Evolutionary conservation across 2,329 filamentous ascomycete genomes (phyloP).

Genomic region (Aureobasidium subglaciale): DNA sequence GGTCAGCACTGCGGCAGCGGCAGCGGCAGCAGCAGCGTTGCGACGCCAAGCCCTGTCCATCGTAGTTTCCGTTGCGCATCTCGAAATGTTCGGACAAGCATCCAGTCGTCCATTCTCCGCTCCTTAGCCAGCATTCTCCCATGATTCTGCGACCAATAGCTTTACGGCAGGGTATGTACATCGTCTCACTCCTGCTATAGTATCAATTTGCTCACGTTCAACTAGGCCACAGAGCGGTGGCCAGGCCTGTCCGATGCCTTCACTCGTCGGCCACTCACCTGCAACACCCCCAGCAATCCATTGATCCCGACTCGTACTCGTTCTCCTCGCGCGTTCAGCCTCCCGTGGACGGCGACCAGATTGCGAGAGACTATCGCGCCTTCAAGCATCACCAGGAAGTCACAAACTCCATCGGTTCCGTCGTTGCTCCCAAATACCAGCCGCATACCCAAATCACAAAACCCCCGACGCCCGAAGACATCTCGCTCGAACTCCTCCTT

Average conservation of each 20-base stretch:
- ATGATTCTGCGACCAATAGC: conserved; percentile 40
- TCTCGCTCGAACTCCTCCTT: conserved; percentile 86
- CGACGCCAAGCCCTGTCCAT: conserved; percentile 6
- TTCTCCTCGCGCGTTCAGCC: conserved; percentile 21
- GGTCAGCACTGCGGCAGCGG: no score
- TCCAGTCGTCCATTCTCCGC: background rate
- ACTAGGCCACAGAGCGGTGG: conserved; percentile 34
- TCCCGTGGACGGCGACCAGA: conserved; percentile 20
- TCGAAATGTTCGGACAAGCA: conserved; percentile 8
- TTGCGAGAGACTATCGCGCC: conserved; percentile 36
- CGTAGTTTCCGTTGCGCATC: background rate
- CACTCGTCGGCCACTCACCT: conserved; percentile 24
- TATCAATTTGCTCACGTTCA: conserved; percentile 7
- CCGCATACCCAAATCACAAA: conserved; percentile 60
- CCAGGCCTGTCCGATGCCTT: conserved; percentile 23
- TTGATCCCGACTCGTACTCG: conserved; percentile 20
- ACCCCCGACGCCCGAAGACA: conserved; percentile 69
- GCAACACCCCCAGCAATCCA: background rate
- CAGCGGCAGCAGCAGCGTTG: background rate
- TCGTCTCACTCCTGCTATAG: background rate
- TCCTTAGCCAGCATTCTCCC: background rate
- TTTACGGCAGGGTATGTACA: conserved; percentile 32
- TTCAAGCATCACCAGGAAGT: conserved; percentile 36
- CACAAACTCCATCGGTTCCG: conserved; percentile 32
- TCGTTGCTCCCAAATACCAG: conserved; percentile 49